Conservation (phyloP, 176 grass and related monocot species). For the Otatea glauca region DNA sequence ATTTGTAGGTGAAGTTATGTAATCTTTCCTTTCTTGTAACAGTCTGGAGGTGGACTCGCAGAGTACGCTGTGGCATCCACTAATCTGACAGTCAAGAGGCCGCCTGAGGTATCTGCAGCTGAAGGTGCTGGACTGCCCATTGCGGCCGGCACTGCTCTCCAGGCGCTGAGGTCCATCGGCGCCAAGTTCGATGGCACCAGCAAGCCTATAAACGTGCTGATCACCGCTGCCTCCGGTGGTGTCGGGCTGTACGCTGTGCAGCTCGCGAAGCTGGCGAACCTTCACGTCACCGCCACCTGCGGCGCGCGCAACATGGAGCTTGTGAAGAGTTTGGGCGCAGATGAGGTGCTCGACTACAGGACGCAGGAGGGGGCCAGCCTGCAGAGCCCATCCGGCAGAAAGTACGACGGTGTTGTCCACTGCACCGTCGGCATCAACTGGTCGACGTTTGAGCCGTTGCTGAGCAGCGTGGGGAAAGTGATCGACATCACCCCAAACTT, state of each 20-base stretch:
- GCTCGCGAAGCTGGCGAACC: conserved; percentile 54
- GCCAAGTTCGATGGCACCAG: conserved; percentile 65
- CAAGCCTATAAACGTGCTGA: conserved; percentile 48
- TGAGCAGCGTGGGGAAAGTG: conserved; percentile 48
- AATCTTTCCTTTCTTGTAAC: background rate
- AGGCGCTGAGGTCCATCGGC: conserved; percentile 39
- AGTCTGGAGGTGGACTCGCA: conserved; percentile 65
- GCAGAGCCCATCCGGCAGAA: conserved; percentile 58
- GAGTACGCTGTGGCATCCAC: conserved; percentile 53
- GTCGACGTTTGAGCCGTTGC: conserved; percentile 51
- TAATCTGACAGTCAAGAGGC: conserved; percentile 46
- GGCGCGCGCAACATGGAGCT: conserved; percentile 55
- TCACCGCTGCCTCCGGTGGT: conserved; percentile 66
- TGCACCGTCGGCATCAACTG: conserved; percentile 56
- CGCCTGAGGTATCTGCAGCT: conserved; percentile 36
- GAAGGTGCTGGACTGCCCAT: conserved; percentile 60
- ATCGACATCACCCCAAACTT: conserved; percentile 56
- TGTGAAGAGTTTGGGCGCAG: conserved; percentile 62
- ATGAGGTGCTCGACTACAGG: conserved; percentile 74
- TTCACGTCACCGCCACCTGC: conserved; percentile 70
- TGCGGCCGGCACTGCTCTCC: conserved; percentile 47
- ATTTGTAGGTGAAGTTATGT: conserved; percentile 2
- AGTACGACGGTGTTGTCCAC: conserved; percentile 65
- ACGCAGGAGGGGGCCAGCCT: conserved; percentile 58
- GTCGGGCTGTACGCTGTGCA: conserved; percentile 59